These are phyloP conservation scores for Nicotiana otophora DNA, from an alignment of 257 asterid genomes.

Conservation along the genomic window DNA sequence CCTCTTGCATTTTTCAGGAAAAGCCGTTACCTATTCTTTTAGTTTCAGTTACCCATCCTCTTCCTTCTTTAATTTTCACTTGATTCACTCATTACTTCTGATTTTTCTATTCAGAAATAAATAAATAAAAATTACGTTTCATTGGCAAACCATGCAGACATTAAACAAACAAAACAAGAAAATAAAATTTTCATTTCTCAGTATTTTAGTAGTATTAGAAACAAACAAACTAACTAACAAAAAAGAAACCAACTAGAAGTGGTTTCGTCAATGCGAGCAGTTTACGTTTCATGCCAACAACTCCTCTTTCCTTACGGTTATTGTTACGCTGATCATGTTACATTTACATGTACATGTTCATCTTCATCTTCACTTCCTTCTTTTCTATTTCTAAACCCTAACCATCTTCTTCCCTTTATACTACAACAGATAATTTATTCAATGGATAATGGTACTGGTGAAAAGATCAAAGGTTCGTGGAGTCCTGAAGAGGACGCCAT, in stretches of 20 bases:
- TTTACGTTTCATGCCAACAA: constrained; percentile 58
- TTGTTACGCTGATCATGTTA: not conserved
- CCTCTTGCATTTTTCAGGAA: constrained; percentile 9
- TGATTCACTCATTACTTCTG: not conserved
- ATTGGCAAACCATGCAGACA: not conserved
- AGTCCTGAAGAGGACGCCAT: constrained; percentile 50
- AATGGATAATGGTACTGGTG: constrained; percentile 4
- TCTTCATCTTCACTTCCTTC: not conserved
- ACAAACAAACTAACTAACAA: constrained; percentile 29
- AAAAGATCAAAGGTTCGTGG: constrained; percentile 52
- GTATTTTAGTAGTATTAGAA: too few species aligned
- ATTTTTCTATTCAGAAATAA: too few species aligned
- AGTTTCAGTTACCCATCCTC: constrained; percentile 19
- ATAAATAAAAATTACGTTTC: not conserved
- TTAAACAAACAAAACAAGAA: not conserved
- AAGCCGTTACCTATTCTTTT: constrained; percentile 28
- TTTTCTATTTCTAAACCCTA: not conserved
- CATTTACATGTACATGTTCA: constrained; percentile 7
- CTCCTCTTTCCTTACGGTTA: constrained; percentile 43
- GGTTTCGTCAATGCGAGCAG: constrained; percentile 48
- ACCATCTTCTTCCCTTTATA: not conserved
- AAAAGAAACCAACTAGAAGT: constrained; percentile 25
- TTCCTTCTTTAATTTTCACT: not conserved
- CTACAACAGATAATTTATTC: not conserved
- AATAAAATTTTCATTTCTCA: not conserved